Base-by-base conservation (phyloP, 192 early-diverging fungal genomes). In the Gaertneriomyces semiglobifer region DNA sequence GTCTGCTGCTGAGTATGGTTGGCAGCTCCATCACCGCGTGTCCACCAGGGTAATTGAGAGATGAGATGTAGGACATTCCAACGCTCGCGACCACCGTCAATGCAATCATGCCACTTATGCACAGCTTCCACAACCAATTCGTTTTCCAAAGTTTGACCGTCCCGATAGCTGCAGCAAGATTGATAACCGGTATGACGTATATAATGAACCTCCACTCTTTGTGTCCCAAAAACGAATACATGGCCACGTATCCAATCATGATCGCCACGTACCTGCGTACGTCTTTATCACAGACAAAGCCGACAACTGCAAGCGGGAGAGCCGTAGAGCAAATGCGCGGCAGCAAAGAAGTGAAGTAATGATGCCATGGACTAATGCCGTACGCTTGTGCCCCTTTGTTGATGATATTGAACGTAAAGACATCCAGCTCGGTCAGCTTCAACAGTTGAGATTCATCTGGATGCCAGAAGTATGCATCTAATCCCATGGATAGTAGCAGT, bases 181-280 rank as follows among this genome's bases (percentile, higher is more conserved):
- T 94, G 55, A 92, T 66, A 4, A 96, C 65, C 0, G 94, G 94
- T 10, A 98, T 78, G 11, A 84, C 81, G 25, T 94, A 92, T 3
- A 96, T 71, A 1, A 98, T 83, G 71, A 98, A 98, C 11, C 96
- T 79, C 92, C 93, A 95, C 68, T 98, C 96, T 73, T 98, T 98
- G 75, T 98, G 96, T 10, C 83, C 82, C 44, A 93, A 79, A 33
- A 84, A 77, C 14, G 92, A 94, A 57, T 92, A 92, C 4, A 84
- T 38, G 3, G 64, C 53, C 9, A 94, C 78, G 62, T 86, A 92
- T 1, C 77, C 69, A 4, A 81, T 7, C 4, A 76, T 77, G 0
- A 90, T 88, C 9, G 75, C 41, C 4, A 90, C 70, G 7, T 89
- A 72, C 10, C 76, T 75, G 12, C 81, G 68, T 6, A 77, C 73